Evolutionary conservation across 176 grass and related monocot genomes (phyloP), one percentile per base, ranked within the genome.

Genomic region (Bonia amplexicaulis): DNA sequence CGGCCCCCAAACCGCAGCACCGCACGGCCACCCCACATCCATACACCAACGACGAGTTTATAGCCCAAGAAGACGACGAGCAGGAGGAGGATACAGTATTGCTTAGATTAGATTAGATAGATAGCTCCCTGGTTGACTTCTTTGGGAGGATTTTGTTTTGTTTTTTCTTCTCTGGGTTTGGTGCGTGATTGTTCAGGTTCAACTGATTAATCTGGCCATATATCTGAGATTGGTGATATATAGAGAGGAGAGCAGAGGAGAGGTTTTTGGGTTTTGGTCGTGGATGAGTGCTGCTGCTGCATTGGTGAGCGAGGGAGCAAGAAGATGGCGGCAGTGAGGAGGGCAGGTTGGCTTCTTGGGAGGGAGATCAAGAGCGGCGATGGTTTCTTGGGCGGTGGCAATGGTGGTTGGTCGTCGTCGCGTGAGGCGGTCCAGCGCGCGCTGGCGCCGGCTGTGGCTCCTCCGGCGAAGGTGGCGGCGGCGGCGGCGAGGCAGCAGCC

Each of bases 231-330:
- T 23, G 22, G 16, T 48, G 41, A 37, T 67, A 80, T 26, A 66
- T 51, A 5, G n/a, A 14, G 61, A 62, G 12, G 23, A 61, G 11
- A 23, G 57, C 22, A 59, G 22, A 26, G n/a, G 5, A 13, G 11
- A 7, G 51, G 31, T 12, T 15, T 11, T 25, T 7, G 59, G 22
- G 25, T 52, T 47, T 22, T 52, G 35, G 52, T 49, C 14, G 65
- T 82, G 84, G 74, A 87, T 90, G 89, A 90, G 67, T 69, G 75
- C 49, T 31, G 79, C 67, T 69, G 80, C 49, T 23, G 79, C 66
- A 17, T 79, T 46, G 75, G 68, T 12, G n/a, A 17, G 11, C 0
- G 35, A 42, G 41, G 7, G n/a, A 64, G 5, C 11, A 29, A 53
- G 55, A 10, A 54, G 47, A 79, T 66, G 66, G 39, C 40, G 59